Evolutionary conservation across 306 rosid genomes (phyloP).

Genomic region (Lathyrus aphaca): DNA sequence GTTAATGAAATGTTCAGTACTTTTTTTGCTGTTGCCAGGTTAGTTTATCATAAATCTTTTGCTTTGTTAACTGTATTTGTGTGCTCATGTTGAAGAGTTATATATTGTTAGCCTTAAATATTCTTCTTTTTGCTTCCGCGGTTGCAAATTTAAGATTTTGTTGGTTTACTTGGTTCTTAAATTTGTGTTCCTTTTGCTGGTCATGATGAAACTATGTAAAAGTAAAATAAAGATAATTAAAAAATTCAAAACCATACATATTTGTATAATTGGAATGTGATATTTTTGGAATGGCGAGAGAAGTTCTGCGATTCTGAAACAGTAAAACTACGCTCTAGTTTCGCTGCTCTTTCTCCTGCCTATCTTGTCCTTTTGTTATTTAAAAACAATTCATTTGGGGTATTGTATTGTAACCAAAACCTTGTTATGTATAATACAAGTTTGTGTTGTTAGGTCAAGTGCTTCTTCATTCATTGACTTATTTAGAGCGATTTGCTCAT

Average conservation of each 20-base stretch:
- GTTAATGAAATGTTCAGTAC: constrained; percentile 94
- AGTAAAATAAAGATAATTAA: constrained; percentile 12
- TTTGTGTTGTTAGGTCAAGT: constrained; percentile 18
- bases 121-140: constrained; percentile 34
- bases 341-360: constrained; percentile 24
- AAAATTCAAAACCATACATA: constrained; percentile 15
- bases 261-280: constrained; percentile 29
- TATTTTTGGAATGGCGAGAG: constrained; percentile 33
- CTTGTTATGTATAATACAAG: background rate
- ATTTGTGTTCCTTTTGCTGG: constrained; percentile 30
- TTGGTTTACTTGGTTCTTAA: constrained; percentile 31
- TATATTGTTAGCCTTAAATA: constrained; percentile 28
- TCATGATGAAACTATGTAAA: background rate
- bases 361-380: background rate
- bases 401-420: constrained; percentile 20
- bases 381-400: background rate
- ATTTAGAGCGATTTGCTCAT: constrained; percentile 14
- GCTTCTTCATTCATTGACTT: constrained; percentile 23
- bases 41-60: constrained; percentile 42
- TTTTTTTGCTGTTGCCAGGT: constrained; percentile 90
- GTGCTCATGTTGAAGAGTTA: constrained; percentile 27
- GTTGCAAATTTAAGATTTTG: constrained; percentile 34
- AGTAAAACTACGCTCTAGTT: constrained; percentile 11
- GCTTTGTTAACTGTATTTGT: constrained; percentile 14
- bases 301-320: constrained; percentile 32